These are phyloP conservation scores for Aspergillus panamensis DNA, from an alignment of 495 filamentous ascomycete species.

Conservation along the genomic window DNA sequence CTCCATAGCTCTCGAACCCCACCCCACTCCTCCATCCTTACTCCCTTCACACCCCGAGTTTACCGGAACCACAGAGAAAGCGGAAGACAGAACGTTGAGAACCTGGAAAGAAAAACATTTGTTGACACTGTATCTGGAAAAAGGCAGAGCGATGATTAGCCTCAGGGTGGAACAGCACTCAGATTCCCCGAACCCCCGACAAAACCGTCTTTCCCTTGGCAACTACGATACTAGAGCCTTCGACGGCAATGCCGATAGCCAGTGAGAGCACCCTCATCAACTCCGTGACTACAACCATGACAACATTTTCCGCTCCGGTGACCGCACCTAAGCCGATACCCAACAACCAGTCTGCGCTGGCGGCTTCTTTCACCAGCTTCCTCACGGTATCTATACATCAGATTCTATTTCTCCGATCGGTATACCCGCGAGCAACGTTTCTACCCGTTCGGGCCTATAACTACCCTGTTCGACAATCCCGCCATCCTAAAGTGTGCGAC, in stretches of 20 bases:
- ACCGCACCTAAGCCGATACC: constrained; percentile 43
- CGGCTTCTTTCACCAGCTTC: constrained; percentile 60
- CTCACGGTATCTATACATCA: constrained; percentile 88
- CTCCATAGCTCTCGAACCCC: background rate
- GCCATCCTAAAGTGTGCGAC: constrained; percentile 85
- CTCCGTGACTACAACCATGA: constrained; percentile 44
- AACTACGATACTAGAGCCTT: constrained; percentile 36
- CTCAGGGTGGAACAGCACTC: constrained; percentile 48
- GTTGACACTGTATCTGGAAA: constrained; percentile 35
- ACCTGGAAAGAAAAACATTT: constrained; percentile 12
- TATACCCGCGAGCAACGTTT: constrained; percentile 82
- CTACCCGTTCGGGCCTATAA: constrained; percentile 81
- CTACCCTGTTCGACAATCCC: constrained; percentile 80
- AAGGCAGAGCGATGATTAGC: constrained; percentile 53
- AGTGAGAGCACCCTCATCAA: constrained; percentile 45
- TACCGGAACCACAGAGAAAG: background rate
- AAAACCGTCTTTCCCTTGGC: constrained; percentile 39
- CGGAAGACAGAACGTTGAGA: constrained; percentile 10
- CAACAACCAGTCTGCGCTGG: constrained; percentile 45
- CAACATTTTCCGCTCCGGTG: constrained; percentile 44
- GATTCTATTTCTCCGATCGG: constrained; percentile 78
- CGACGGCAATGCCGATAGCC: constrained; percentile 47
- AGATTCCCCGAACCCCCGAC: constrained; percentile 45
- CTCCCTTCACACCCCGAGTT: background rate
- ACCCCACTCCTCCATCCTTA: constrained; percentile 1